These are phyloP conservation scores for Kurtzmaniella natalensis DNA, from an alignment of 1,139 yeast species.

Conservation along the genomic window DNA sequence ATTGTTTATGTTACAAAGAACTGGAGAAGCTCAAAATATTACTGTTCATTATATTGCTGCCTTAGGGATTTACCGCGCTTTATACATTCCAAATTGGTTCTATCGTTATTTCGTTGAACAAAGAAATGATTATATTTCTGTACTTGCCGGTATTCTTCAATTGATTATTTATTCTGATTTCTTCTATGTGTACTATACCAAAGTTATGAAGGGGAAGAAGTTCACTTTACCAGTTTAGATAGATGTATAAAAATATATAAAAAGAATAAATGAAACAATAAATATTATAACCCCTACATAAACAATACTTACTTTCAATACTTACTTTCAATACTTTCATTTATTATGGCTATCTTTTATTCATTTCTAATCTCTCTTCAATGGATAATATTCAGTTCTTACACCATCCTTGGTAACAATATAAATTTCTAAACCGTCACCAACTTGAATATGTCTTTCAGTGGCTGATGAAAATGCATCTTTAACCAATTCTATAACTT, in stretches of 20 bases:
- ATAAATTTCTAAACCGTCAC: constrained; percentile 88
- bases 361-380: constrained; percentile 72
- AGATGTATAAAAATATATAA: neutral
- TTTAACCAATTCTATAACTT: constrained; percentile 78
- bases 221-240: constrained; percentile 70
- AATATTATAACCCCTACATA: too few relatives aligned
- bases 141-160: constrained; percentile 79
- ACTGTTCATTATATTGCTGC: constrained; percentile 94
- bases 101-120: constrained; percentile 74
- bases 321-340: too few relatives aligned
- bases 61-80: constrained; percentile 80
- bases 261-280: too few relatives aligned
- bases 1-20: constrained; percentile 79
- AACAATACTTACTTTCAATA: too few relatives aligned
- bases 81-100: constrained; percentile 92
- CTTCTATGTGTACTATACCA: constrained; percentile 80
- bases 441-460: constrained; percentile 96
- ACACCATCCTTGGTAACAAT: constrained; percentile 94
- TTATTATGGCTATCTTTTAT: neutral
- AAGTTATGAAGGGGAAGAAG: constrained; percentile 76
- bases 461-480: constrained; percentile 97
- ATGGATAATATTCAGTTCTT: constrained; percentile 73
- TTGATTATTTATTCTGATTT: constrained; percentile 89
- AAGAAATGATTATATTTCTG: constrained; percentile 65
- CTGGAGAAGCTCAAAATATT: constrained; percentile 83